Percentiles rank a stretch among this genome's conserved stretches.
Conservation (phyloP, 2,329 filamentous ascomycete species). For the Stagonosporopsis rhizophila region DNA sequence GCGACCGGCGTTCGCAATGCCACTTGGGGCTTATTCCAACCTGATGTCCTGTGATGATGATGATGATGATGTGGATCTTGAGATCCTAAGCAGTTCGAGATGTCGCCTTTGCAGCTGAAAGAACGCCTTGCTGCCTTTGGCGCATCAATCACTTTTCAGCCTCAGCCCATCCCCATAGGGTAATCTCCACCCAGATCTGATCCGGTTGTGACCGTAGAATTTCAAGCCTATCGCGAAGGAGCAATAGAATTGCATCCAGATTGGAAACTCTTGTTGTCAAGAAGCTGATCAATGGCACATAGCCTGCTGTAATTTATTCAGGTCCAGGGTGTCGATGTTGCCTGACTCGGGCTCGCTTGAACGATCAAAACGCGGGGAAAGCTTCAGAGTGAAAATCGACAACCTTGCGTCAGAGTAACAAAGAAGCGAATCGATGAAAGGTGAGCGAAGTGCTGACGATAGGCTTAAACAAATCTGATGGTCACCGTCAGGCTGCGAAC, state of each 20-base stretch:
- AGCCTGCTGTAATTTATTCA: not conserved
- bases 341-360: not conserved
- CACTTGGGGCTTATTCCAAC: no score
- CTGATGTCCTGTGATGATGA: not conserved
- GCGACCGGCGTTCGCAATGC: not conserved
- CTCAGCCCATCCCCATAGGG: slow-evolving; percentile 1
- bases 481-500: slow-evolving; percentile 5
- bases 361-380: not conserved
- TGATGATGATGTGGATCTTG: not conserved
- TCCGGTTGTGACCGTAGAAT: not conserved
- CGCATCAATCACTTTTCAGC: slow-evolving; percentile 6
- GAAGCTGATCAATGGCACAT: not conserved
- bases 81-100: not conserved
- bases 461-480: not conserved
- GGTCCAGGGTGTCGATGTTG: not conserved
- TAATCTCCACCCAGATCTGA: not conserved
- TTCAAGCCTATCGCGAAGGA: not conserved
- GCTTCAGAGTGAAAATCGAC: not conserved
- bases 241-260: not conserved
- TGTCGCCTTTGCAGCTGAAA: slow-evolving; percentile 20
- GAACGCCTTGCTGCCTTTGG: slow-evolving; percentile 23
- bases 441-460: not conserved
- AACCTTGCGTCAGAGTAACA: not conserved
- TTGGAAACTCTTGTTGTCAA: not conserved
- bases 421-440: not conserved